These are phyloP conservation scores for Aspergillus fumigatiaffinis DNA, from an alignment of 2,329 filamentous ascomycete species.

Conservation along the genomic window DNA sequence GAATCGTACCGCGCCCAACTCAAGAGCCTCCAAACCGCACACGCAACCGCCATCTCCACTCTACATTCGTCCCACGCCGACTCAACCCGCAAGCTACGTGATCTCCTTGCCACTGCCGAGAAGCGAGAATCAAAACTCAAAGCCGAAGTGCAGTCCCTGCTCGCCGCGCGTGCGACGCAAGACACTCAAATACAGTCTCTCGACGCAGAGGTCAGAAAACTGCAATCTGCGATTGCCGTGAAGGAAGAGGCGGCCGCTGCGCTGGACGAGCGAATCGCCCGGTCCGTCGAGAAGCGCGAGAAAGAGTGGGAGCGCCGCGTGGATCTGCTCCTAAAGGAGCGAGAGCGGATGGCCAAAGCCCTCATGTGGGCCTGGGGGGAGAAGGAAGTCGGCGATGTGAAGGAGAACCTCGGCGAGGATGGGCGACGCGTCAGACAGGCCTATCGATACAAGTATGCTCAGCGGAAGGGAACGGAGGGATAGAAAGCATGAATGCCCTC, in stretches of 20 bases:
- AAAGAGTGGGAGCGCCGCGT: slow-evolving; percentile 41
- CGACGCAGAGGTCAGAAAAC: slow-evolving; percentile 29
- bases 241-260: slow-evolving; percentile 40
- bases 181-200: slow-evolving; percentile 26
- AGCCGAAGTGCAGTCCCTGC: slow-evolving; percentile 28
- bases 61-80: slow-evolving; percentile 36
- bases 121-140: slow-evolving; percentile 32
- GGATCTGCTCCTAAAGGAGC: slow-evolving; percentile 38
- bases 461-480: slow-evolving; percentile 1
- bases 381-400: slow-evolving; percentile 33
- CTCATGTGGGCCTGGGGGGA: slow-evolving; percentile 41
- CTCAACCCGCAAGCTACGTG: slow-evolving; percentile 34
- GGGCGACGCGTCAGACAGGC: slow-evolving; percentile 22
- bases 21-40: slow-evolving; percentile 33
- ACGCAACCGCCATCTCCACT: slow-evolving; percentile 34
- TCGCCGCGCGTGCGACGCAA: slow-evolving; percentile 17
- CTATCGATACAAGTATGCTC: slow-evolving; percentile 39
- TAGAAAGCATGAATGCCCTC: neutral
- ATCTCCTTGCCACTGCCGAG: slow-evolving; percentile 30
- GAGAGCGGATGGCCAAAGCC: slow-evolving; percentile 38
- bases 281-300: slow-evolving; percentile 41
- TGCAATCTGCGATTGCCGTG: slow-evolving; percentile 32
- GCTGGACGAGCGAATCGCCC: slow-evolving; percentile 38
- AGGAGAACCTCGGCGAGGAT: slow-evolving; percentile 21
- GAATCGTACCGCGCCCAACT: slow-evolving; percentile 35